A percentile compares a stretch with the other conserved stretches of the same genome.
Conservation (phyloP, 164 flowering plant species). For the Umbilicus rupestris region DNA sequence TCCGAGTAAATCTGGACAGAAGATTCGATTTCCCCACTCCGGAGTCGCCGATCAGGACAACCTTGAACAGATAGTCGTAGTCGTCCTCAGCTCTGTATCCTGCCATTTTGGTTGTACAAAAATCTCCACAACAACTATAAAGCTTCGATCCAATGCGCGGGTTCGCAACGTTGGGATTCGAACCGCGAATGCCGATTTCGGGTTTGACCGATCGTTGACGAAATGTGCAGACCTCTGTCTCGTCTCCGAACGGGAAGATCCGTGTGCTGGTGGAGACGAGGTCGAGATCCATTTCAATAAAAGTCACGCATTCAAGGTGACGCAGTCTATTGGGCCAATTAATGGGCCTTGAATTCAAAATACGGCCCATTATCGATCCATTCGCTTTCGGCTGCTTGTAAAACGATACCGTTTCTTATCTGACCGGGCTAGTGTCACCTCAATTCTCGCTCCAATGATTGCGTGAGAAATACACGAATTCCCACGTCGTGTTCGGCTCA, state of each 20-base stretch:
- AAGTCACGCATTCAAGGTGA: neutral
- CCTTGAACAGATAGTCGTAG: conserved; percentile 60
- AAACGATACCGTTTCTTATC: too few species aligned
- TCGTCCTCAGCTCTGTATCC: conserved; percentile 61
- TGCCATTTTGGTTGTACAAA: conserved; percentile 22
- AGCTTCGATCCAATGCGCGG: neutral
- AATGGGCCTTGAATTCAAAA: neutral
- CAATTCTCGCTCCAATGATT: too few species aligned
- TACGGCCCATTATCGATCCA: too few species aligned
- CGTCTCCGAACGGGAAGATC: too few species aligned
- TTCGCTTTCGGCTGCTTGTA: too few species aligned
- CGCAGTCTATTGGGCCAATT: neutral
- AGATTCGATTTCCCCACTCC: conserved; percentile 63
- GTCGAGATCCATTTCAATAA: neutral
- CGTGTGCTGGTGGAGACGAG: neutral
- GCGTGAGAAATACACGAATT: too few species aligned
- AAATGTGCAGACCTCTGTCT: neutral
- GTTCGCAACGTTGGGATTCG: neutral
- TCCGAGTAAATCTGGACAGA: conserved; percentile 54
- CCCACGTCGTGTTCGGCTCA: too few species aligned
- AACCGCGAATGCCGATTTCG: neutral
- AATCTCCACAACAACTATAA: neutral
- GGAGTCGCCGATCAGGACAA: conserved; percentile 58
- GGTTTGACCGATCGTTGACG: conserved; percentile 7
- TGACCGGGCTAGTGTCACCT: too few species aligned